These are phyloP conservation scores for Phytomonas francai DNA, from an alignment of 208 protist genomes.

Conservation along the genomic window DNA sequence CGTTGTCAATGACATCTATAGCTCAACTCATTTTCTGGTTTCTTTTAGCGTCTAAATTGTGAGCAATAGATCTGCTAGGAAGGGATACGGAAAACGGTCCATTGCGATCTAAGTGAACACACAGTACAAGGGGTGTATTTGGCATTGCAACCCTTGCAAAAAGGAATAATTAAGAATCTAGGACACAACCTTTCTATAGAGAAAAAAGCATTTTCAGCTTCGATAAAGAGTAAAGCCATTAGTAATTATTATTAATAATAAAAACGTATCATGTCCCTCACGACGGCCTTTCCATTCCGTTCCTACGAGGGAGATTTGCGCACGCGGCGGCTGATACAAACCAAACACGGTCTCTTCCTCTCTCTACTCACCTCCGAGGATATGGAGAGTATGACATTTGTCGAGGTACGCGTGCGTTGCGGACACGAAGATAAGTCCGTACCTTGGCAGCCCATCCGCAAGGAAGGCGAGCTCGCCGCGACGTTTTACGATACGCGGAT, in stretches of 20 bases:
- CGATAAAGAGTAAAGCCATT: too few species aligned
- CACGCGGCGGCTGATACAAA: constrained; percentile 47
- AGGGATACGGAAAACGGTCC: too few species aligned
- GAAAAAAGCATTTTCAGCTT: neutral
- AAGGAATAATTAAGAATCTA: too few species aligned
- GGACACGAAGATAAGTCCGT: constrained; percentile 50
- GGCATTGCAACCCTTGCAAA: too few species aligned
- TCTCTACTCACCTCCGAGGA: constrained; percentile 76
- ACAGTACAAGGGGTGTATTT: too few species aligned
- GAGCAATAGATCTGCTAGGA: too few species aligned
- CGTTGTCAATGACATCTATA: too few species aligned
- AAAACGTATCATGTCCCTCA: constrained; percentile 63
- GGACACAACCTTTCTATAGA: neutral
- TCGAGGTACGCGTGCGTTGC: constrained; percentile 68
- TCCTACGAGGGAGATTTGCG: constrained; percentile 79
- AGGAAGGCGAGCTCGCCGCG: constrained; percentile 27
- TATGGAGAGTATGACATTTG: constrained; percentile 66
- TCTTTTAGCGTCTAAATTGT: too few species aligned
- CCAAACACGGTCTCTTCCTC: constrained; percentile 71
- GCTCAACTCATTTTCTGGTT: too few species aligned
- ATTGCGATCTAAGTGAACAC: too few species aligned
- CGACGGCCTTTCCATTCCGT: constrained; percentile 78
- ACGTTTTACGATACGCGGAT: constrained; percentile 88
- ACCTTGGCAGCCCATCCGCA: constrained; percentile 17
- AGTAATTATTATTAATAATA: constrained; percentile 5